Base-by-base conservation (phyloP, 768 basidiomycete genomes). In the Macrolepiota fuliginosa region DNA sequence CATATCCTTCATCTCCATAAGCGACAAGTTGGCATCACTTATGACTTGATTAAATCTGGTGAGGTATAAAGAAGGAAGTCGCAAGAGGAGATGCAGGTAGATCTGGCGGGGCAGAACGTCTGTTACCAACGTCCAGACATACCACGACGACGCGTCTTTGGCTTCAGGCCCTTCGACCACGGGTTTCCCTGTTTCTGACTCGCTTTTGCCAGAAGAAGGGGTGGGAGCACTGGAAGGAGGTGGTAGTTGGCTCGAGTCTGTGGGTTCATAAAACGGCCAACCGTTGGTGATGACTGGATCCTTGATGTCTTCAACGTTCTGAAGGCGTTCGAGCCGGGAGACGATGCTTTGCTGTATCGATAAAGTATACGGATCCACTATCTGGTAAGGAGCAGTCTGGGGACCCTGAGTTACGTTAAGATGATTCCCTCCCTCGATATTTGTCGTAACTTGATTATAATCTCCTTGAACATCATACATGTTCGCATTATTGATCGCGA, bases 21-120 rank as follows among this genome's bases (percentile, higher is more conserved):
- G 75, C 53, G 81, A 84, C 50, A 89, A 68, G 46, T 88, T 80
- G 2, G 86, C 86, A 46, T 87, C 85, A 62, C 84, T 81, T 56
- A 88, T 88, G 27, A 89, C 78, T 29, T 82, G 76, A 3, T 83
- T 80, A 11, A 90, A 87, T 1, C 89, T 80, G 5, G 45, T n/a
- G 24, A 54, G 54, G 27, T 53, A 54, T n/a, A 51, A 29, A 39
- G 36, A 45, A 1, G 62, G 62, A 2, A 63, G 51, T 19, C 51
- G 63, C 22, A 42, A 11, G 47, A 49, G 54, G 17, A 36, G 12
- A 13, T 52, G 39, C 13, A 47, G 17, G 27, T 56, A 46, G 4
- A 56, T 32, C n/a, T 46, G 55, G 24, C 55, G 15, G 29, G 24
- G 55, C 32, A 56, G 6, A 17, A 15, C 29, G 29, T 56, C 55